Conservation (phyloP, 225 moss, liverwort and hornwort genomes). For the Sphagnum contortum region DNA sequence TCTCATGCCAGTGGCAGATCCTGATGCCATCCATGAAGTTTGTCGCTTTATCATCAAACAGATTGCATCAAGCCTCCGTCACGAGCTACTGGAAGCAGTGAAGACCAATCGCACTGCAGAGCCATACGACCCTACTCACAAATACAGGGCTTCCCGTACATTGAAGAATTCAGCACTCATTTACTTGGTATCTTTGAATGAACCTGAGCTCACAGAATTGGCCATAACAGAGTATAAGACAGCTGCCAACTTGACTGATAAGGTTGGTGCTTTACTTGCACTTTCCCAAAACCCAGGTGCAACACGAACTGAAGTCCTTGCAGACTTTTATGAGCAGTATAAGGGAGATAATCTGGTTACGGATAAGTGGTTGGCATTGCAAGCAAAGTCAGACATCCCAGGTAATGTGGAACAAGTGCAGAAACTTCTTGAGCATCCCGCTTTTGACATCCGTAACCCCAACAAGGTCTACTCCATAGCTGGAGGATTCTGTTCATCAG, state of each 20-base stretch:
- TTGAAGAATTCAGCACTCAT: conserved; percentile 69
- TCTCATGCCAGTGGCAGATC: conserved; percentile 79
- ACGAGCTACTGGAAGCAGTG: conserved; percentile 56
- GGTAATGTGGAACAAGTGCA: conserved; percentile 71
- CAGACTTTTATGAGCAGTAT: conserved; percentile 85
- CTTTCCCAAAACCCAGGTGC: conserved; percentile 73
- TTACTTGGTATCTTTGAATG: conserved; percentile 65
- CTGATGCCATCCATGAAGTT: conserved; percentile 88
- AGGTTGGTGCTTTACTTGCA: conserved; percentile 74
- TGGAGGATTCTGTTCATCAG: conserved; percentile 78
- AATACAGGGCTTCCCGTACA: conserved; percentile 60
- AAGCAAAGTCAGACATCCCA: conserved; percentile 77
- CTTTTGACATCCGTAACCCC: conserved; percentile 87
- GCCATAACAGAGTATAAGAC: conserved; percentile 51
- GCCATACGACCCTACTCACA: conserved; percentile 67
- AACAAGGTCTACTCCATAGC: conserved; percentile 96
- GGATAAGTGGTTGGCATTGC: conserved; percentile 94
- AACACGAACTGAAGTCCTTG: conserved; percentile 45
- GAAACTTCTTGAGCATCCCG: conserved; percentile 70
- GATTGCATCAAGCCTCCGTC: conserved; percentile 47
- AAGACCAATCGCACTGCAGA: conserved; percentile 58
- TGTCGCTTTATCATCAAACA: conserved; percentile 57
- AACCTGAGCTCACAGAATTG: conserved; percentile 47
- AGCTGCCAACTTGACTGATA: conserved; percentile 84
- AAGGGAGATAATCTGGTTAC: conserved; percentile 72